These are phyloP conservation scores for Crithidia bombi DNA, from an alignment of 208 protist genomes.

Conservation along the genomic window DNA sequence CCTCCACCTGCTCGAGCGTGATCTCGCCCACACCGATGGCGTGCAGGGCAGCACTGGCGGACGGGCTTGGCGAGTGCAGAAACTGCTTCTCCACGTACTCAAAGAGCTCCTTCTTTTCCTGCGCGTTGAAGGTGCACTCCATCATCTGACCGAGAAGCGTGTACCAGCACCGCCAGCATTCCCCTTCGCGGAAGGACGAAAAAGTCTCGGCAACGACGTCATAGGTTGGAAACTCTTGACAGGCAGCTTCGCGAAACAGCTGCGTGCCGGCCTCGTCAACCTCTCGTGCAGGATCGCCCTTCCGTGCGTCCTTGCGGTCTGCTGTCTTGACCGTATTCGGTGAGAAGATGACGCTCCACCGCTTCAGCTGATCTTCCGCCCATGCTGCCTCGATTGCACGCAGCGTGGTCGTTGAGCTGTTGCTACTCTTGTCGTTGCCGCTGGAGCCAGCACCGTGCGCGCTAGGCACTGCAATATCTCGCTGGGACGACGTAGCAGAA, in stretches of 20 bases:
- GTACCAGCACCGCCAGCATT: slow-evolving; percentile 39
- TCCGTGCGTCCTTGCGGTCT: background rate
- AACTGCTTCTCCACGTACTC: slow-evolving; percentile 14
- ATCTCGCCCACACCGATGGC: slow-evolving; percentile 7
- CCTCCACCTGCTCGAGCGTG: slow-evolving; percentile 18
- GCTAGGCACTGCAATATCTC: background rate
- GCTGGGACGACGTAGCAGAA: background rate
- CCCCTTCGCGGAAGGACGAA: slow-evolving; percentile 10
- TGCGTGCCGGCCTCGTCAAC: background rate
- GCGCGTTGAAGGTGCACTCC: slow-evolving; percentile 24
- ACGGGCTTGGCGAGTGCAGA: background rate
- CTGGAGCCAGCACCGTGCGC: background rate
- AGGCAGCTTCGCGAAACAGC: slow-evolving; percentile 17
- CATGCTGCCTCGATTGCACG: slow-evolving; percentile 21
- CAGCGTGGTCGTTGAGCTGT: background rate
- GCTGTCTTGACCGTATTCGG: background rate
- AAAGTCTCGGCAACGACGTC: slow-evolving; percentile 11
- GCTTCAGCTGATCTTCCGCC: slow-evolving; percentile 25
- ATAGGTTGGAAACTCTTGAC: slow-evolving; percentile 20
- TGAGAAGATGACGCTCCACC: slow-evolving; percentile 12
- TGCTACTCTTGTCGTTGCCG: background rate
- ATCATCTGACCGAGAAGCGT: slow-evolving; percentile 21
- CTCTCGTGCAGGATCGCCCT: background rate
- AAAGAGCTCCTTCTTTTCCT: slow-evolving; percentile 11
- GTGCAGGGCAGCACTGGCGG: slow-evolving; percentile 16